phyloP scores from a whole-genome alignment of 495 filamentous ascomycete genomes.

The Rhypophila decipiens region DNA sequence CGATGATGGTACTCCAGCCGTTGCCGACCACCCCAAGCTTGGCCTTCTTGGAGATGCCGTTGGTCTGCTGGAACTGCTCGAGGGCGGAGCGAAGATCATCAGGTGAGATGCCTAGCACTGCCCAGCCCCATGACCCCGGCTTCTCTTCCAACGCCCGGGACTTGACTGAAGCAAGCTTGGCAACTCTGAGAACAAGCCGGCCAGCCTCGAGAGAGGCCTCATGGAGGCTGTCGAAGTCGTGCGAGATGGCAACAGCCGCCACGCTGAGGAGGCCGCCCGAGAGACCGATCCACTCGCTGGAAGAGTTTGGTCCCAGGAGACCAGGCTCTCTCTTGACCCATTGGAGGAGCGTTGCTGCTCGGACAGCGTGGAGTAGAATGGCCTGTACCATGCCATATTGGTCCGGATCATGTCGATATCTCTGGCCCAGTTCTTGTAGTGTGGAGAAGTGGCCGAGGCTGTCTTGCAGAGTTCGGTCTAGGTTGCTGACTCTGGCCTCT shows the following conservation, averaged over 20 bases:
- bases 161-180: neutral
- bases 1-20: neutral
- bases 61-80: neutral
- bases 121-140: neutral
- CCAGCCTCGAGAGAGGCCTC: neutral
- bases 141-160: neutral
- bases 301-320: neutral
- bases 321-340: neutral
- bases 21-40: neutral
- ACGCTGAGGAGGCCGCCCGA: neutral
- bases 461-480: neutral
- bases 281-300: neutral
- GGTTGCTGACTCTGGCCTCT: neutral
- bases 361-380: neutral
- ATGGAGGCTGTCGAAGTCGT: neutral
- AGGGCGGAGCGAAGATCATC: neutral
- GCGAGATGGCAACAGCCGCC: neutral
- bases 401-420: neutral
- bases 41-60: neutral
- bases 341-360: neutral
- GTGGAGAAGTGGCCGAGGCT: neutral
- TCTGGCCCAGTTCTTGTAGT: neutral
- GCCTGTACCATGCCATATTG: neutral
- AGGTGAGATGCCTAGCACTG: neutral
- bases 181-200: neutral